Evolutionary conservation across 2,329 filamentous ascomycete genomes (phyloP), one percentile per base, ranked within the genome.

Genomic region (Aspergillus brasiliensis): DNA sequence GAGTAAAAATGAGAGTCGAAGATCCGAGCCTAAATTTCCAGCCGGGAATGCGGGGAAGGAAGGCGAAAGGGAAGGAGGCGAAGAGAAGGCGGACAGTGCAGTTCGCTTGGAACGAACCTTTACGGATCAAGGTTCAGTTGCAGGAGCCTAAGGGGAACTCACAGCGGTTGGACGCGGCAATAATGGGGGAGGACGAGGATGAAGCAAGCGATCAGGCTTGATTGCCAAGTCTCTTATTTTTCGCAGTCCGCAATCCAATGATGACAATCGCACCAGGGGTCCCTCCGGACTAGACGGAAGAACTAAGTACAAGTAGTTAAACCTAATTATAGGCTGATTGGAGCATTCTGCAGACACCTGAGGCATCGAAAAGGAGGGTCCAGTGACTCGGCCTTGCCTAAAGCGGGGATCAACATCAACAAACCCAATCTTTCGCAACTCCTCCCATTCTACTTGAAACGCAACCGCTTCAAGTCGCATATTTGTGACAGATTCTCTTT

Each of bases 361-460:
- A 49, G 46, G 46, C 46, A 31, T 6, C 11, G 2, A 34, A 31
- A 34, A 49, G 25, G 23, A 49, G 19, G 52, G 27, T 55, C 52
- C 52, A 55, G 38, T 55, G 52, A 55, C 25, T 40, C 23, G 25
- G 27, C 25, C 52, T 55, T 55, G 46, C 52, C 52, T 40, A 15
- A 44, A 46, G 52, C 52, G 52, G 52, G 38, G 52, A 46, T 42
- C 52, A 55, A 46, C 52, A 55, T 44, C 52, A 55, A 55, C 38
- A 44, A 55, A 46, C 38, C 38, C 28, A 21, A 13, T 5, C 40
- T 15, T 17, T 28, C 19, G 37, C 51, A 42, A 28, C 28, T 21
- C 11, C 11, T 31, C 7, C 7, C 46, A 49, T 19, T n/a, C 46
- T 8, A 10, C 47, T 38, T 58, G 48, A 47, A 58, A 58, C 17